Evolutionary conservation across 768 basidiomycete genomes (phyloP).

Genomic region (Plicaturopsis crispa): DNA sequence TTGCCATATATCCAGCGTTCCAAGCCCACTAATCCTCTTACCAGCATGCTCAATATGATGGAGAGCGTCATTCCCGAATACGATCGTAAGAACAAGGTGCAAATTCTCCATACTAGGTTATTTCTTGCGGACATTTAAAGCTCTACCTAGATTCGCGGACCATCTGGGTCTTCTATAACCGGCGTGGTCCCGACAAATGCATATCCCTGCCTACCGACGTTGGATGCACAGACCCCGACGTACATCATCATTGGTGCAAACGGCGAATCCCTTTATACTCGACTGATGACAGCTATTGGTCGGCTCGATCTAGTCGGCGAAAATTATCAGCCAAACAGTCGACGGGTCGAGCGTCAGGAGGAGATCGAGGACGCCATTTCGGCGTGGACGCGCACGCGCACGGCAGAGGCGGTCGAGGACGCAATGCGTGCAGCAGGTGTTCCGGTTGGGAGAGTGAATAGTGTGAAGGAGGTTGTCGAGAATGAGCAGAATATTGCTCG

Average conservation of each 20-base stretch:
- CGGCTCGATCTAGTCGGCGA: conserved; percentile 55
- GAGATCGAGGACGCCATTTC: conserved; percentile 59
- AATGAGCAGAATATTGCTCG: conserved; percentile 47
- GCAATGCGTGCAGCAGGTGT: conserved; percentile 45
- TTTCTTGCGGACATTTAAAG: too few species aligned
- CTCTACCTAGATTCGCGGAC: conserved; percentile 46
- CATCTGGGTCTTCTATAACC: conserved; percentile 68
- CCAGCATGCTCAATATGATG: conserved; percentile 70
- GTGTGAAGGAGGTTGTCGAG: conserved; percentile 56
- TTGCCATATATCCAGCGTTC: not conserved
- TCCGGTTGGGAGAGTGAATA: conserved; percentile 57
- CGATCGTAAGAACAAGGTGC: conserved; percentile 61
- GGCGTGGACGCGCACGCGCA: conserved; percentile 45
- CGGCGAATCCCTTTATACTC: conserved; percentile 61
- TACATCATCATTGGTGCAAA: conserved; percentile 72
- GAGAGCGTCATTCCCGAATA: conserved; percentile 73
- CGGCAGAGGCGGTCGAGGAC: conserved; percentile 45
- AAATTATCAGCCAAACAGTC: conserved; percentile 33
- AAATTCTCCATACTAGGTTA: conserved; percentile 1
- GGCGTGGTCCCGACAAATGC: conserved; percentile 74
- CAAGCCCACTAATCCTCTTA: not conserved
- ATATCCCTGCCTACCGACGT: conserved; percentile 54
- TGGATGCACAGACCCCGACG: conserved; percentile 31
- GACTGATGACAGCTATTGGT: conserved; percentile 54
- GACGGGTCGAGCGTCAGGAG: conserved; percentile 31